phyloP scores from a whole-genome alignment of 352 stramenopile species.

The Globisporangium polare region DNA sequence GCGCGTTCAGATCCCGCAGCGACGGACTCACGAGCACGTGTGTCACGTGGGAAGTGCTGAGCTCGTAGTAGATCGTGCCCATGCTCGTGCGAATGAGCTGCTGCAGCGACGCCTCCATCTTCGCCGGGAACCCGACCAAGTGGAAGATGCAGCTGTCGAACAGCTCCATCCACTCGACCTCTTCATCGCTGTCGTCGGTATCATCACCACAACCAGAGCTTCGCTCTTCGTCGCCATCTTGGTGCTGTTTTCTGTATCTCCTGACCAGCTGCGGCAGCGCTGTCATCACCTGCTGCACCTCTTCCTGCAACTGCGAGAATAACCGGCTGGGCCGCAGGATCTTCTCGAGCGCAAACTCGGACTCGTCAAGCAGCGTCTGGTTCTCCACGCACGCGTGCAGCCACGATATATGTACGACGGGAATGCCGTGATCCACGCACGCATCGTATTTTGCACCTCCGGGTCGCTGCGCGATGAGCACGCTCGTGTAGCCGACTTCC shows the following conservation, averaged over 20 bases:
- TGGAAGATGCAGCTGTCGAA: slow-evolving; percentile 66
- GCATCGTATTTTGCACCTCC: slow-evolving; percentile 67
- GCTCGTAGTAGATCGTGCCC: slow-evolving; percentile 65
- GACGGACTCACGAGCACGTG: slow-evolving; percentile 65
- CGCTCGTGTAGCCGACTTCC: slow-evolving; percentile 51
- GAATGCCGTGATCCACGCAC: slow-evolving; percentile 47
- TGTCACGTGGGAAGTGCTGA: slow-evolving; percentile 53
- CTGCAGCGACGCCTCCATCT: slow-evolving; percentile 38
- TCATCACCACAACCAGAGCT: background rate
- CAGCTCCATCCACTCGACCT: slow-evolving; percentile 41
- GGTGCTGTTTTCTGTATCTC: background rate
- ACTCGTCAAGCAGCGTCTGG: slow-evolving; percentile 36
- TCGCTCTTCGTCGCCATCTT: background rate
- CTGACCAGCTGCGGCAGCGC: slow-evolving; percentile 28
- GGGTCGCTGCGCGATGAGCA: slow-evolving; percentile 55
- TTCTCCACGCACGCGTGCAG: slow-evolving; percentile 63
- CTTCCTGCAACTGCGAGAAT: slow-evolving; percentile 34
- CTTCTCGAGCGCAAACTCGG: slow-evolving; percentile 38
- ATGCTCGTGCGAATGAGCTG: slow-evolving; percentile 55
- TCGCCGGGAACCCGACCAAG: slow-evolving; percentile 46
- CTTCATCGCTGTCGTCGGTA: slow-evolving; percentile 10
- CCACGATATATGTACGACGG: slow-evolving; percentile 69
- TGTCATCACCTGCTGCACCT: slow-evolving; percentile 29
- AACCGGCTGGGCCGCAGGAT: slow-evolving; percentile 29
- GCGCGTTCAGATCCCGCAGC: slow-evolving; percentile 27